Evolutionary conservation across 257 asterid genomes (phyloP), one percentile per base, ranked within the genome.

Genomic region (Rubia yunnanensis): DNA sequence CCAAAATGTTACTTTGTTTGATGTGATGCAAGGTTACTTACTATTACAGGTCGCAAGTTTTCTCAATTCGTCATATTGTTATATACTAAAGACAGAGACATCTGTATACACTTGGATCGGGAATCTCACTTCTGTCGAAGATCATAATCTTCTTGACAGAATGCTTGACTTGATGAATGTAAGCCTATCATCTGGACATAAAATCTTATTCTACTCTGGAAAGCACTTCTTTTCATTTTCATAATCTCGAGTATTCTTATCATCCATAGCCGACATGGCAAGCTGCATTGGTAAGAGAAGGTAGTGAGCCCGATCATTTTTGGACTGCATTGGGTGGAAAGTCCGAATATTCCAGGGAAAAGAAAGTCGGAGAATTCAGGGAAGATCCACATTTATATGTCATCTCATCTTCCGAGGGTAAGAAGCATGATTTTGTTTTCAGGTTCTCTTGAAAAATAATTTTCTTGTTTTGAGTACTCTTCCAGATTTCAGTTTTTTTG

Each of bases 91-190:
- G 72, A 80, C 76, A 30, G 88, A 83, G 15, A 65, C 84, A 38
- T 68, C 87, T 65, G 63, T 75, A 54, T 90, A 78, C 70, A 79
- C 77, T 71, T 90, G 97, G 97, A 70, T 80, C 8, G 97, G 97
- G 67, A 88, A 69, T 73, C 79, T 81, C 62, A 73, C 97, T 31
- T 66, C 88, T 22, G 22, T 85, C 30, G 85, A 83, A 39, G 90
- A 86, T 77, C 96, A 85, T 74, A 95, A 90, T 78, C 90, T 90
- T 69, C 85, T 81, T 9, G 92, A 90, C 79, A 80, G 96, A 76
- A 84, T 79, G 83, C 82, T 90, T 59, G 82, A 77, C 78, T 65
- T 85, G 70, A 74, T 90, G 65, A 86, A 90, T 80, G 97, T 90
- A 55, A 26, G 73, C 69, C 50, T 39, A 20, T 59, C 26, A 3